Percentiles rank a stretch among this genome's conserved stretches.
Evolutionary conservation across 1,284 basidiomycete genomes (phyloP).

Genomic region (Ustilago xerochloae): DNA sequence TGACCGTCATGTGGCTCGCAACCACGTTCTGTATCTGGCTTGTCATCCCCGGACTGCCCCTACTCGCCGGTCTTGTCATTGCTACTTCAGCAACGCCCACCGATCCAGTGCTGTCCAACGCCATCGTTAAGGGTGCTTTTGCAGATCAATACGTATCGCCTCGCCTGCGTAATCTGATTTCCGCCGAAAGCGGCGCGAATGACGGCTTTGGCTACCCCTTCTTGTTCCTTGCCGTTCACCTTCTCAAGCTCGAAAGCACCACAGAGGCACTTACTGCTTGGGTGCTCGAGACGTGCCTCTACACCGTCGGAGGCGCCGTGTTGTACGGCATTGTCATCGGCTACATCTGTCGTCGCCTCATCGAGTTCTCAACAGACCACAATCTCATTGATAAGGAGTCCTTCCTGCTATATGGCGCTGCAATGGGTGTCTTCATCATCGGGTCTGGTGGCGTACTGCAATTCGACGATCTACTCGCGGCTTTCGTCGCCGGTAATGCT

Average conservation of each 20-base stretch:
- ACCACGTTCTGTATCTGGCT: constrained; percentile 50
- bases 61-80: constrained; percentile 53
- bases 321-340: constrained; percentile 54
- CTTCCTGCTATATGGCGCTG: constrained; percentile 57
- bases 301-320: constrained; percentile 43
- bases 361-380: constrained; percentile 53
- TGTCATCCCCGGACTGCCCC: constrained; percentile 46
- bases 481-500: constrained; percentile 59
- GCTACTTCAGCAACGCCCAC: constrained; percentile 55
- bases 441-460: constrained; percentile 52
- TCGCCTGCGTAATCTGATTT: constrained; percentile 58
- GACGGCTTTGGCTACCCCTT: constrained; percentile 61
- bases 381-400: constrained; percentile 60
- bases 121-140: constrained; percentile 61
- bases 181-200: constrained; percentile 61
- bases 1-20: constrained; percentile 59
- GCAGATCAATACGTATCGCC: constrained; percentile 62
- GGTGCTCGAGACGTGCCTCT: constrained; percentile 51
- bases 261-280: constrained; percentile 43
- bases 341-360: constrained; percentile 39
- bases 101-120: constrained; percentile 59
- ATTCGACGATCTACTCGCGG: constrained; percentile 59
- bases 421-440: constrained; percentile 57
- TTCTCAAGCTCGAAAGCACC: constrained; percentile 44
- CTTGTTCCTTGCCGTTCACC: constrained; percentile 55